Evolutionary conservation across 148 eudicot species (phyloP).

Genomic region (Fagopyrum tataricum): DNA sequence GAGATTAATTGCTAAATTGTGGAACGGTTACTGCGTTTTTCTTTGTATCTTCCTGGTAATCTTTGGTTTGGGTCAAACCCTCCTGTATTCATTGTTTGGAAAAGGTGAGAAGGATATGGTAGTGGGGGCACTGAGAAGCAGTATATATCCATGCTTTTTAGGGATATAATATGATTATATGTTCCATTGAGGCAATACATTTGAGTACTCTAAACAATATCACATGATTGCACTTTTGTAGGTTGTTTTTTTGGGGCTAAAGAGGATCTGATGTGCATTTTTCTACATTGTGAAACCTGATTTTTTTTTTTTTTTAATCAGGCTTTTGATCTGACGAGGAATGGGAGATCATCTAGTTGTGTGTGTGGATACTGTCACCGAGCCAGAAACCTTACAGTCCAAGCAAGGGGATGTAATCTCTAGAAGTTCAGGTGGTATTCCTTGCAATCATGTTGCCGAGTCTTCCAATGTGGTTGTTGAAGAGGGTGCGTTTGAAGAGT

Average conservation of each 20-base stretch:
- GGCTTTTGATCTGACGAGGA: slow-evolving; percentile 15
- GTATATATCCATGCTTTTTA: neutral
- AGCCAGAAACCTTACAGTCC: slow-evolving; percentile 27
- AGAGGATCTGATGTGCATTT: neutral
- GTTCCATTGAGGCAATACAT: neutral
- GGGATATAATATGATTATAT: neutral
- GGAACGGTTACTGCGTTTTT: neutral
- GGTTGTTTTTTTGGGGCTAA: neutral
- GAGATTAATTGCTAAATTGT: slow-evolving; percentile 3
- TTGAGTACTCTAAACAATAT: slow-evolving; percentile 4
- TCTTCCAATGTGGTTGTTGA: slow-evolving; percentile 29
- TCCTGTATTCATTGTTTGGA: neutral
- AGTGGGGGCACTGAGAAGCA: slow-evolving; percentile 8
- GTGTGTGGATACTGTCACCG: slow-evolving; percentile 42
- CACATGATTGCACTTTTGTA: slow-evolving; percentile 3
- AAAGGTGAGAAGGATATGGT: neutral
- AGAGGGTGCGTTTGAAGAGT: slow-evolving; percentile 26
- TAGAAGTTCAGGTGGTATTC: slow-evolving; percentile 29
- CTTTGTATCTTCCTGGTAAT: neutral
- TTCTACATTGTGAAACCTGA: neutral
- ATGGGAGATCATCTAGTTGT: slow-evolving; percentile 63
- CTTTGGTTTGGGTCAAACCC: neutral
- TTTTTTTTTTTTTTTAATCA: neutral
- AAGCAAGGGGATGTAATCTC: slow-evolving; percentile 33
- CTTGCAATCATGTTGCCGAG: slow-evolving; percentile 28